Evolutionary conservation across 345 rosid genomes (phyloP).

Genomic region (Eucalyptus camaldulensis): DNA sequence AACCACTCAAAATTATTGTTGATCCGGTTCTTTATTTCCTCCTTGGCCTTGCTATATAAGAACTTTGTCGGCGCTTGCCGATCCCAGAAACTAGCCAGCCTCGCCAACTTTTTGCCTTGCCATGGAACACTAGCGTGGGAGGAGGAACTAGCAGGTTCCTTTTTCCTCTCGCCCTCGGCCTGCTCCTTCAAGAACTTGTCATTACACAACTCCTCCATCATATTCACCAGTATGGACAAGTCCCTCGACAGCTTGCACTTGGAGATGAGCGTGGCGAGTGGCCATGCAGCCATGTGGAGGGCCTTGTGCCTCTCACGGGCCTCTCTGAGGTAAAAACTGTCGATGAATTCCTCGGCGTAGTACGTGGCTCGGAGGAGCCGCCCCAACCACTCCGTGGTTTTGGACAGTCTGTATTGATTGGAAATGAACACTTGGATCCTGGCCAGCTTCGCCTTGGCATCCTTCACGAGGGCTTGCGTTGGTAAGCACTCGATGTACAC

Average conservation of each 20-base stretch:
- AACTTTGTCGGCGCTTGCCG: not conserved
- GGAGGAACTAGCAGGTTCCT: not conserved
- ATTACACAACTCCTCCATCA: not conserved
- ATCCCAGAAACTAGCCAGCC: not conserved
- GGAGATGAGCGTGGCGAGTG: not conserved
- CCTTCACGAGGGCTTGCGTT: fast-evolving
- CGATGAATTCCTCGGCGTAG: not conserved
- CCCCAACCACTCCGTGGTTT: not conserved
- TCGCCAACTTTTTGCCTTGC: not conserved
- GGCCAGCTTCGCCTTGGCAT: not conserved
- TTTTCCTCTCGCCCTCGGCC: not conserved
- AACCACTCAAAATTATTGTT: no score
- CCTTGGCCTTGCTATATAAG: no score
- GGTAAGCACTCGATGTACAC: not conserved
- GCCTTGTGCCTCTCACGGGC: not conserved
- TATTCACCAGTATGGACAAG: not conserved
- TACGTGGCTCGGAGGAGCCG: not conserved
- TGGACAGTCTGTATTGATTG: not conserved
- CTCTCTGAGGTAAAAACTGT: not conserved
- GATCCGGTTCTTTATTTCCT: not conserved
- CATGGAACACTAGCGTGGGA: not conserved
- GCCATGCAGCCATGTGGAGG: not conserved
- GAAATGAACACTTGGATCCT: not conserved
- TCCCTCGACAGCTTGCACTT: not conserved
- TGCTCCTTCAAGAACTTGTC: not conserved